Conservation (phyloP, 768 basidiomycete genomes). For the Myochromella boudieri region DNA sequence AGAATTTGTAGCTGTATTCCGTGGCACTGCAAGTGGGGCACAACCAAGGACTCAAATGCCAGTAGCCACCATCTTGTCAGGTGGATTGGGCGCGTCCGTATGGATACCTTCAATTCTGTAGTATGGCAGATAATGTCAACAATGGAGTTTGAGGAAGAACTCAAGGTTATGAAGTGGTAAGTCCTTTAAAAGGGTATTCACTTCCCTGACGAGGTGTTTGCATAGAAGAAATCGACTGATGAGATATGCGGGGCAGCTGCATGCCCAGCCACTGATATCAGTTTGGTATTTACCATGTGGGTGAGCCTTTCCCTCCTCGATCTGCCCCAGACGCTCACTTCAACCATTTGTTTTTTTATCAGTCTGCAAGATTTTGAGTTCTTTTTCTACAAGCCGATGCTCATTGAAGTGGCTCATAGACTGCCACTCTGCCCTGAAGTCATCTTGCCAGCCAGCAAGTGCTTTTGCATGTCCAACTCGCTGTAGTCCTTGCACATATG, state of each 20-base stretch:
- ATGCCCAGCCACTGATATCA: constrained; percentile 17
- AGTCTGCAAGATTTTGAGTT: constrained; percentile 14
- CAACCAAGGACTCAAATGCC: neutral
- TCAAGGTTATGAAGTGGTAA: constrained; percentile 9
- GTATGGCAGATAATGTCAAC: constrained; percentile 10
- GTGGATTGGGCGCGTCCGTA: neutral
- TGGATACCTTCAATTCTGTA: constrained; percentile 9
- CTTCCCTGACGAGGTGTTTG: constrained; percentile 19
- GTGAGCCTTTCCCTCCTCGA: constrained; percentile 13
- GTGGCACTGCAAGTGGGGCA: neutral
- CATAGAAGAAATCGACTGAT: constrained; percentile 18
- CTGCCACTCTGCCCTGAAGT: constrained; percentile 17
- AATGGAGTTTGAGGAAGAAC: constrained; percentile 12
- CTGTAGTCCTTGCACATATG: constrained; percentile 14
- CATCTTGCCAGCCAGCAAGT: constrained; percentile 19
- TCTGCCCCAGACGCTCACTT: constrained; percentile 9
- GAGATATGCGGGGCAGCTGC: constrained; percentile 16
- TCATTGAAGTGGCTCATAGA: constrained; percentile 18
- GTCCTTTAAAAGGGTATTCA: constrained; percentile 11
- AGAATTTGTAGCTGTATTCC: neutral
- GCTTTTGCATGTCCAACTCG: constrained; percentile 14
- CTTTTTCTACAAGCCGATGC: constrained; percentile 14
- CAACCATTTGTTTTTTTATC: constrained; percentile 7
- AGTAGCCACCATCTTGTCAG: neutral
- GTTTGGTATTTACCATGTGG: constrained; percentile 16